A percentile compares a stretch with the other conserved stretches of the same genome.
These are phyloP conservation scores for Pichia kluyveri DNA, from an alignment of 805 yeast species.

Conservation along the genomic window DNA sequence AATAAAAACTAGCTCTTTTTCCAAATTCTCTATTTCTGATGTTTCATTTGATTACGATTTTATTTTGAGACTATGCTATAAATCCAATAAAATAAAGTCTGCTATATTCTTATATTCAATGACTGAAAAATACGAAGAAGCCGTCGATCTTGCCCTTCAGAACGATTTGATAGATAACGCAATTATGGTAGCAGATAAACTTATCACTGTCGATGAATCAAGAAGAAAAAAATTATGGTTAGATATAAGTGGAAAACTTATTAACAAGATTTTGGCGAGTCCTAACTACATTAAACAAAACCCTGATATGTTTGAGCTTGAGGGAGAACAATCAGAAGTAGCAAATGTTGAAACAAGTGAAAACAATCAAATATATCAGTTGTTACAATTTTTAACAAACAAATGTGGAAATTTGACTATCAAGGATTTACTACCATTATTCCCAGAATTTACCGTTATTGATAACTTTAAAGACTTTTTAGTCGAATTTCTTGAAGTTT, in stretches of 20 bases:
- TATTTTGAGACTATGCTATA: conserved; percentile 63
- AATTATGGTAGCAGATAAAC: conserved; percentile 45
- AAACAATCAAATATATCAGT: conserved; percentile 23
- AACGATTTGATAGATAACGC: conserved; percentile 52
- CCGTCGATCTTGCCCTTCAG: conserved; percentile 64
- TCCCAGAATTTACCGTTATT: conserved; percentile 76
- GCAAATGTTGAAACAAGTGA: background rate
- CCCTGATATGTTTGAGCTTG: conserved; percentile 5
- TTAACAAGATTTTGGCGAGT: conserved; percentile 25
- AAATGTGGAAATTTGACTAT: conserved; percentile 50
- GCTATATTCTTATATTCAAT: conserved; percentile 68
- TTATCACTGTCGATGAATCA: conserved; percentile 24
- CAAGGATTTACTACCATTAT: conserved; percentile 73
- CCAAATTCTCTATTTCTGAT: conserved; percentile 15
- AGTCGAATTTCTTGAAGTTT: conserved; percentile 65
- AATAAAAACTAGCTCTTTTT: conserved; percentile 4
- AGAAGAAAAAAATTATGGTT: conserved; percentile 69
- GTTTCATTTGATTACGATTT: conserved; percentile 61
- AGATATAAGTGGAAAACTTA: conserved; percentile 46
- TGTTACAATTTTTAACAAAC: conserved; percentile 29
- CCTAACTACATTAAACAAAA: conserved; percentile 20
- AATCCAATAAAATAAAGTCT: conserved; percentile 46
- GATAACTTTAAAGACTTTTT: conserved; percentile 80
- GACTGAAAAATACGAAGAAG: conserved; percentile 67
- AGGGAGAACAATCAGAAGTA: background rate